Evolutionary conservation across 2,329 filamentous ascomycete species (phyloP), one percentile per base, ranked within the genome.

Genomic region (Fusarium verticillioides): DNA sequence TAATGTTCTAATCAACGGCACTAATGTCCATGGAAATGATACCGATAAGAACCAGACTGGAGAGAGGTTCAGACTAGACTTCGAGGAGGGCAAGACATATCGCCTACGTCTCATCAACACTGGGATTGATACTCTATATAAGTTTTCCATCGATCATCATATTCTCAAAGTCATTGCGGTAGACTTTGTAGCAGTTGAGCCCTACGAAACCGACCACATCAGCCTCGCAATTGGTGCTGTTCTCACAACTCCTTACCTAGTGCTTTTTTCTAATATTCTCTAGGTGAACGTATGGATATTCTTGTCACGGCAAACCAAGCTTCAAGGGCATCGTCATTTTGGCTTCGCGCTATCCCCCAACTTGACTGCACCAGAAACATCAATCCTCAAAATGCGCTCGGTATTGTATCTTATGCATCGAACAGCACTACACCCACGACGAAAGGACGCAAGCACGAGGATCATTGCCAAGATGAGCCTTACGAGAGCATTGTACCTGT

Each of bases 171-270:
- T 92, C 40, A 89, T 92, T 56, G 83, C 85, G 1, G 82, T 80
- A 15, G 90, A 91, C 73, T 82, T 91, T 19, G 86, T 92, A 0
- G 87, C 89, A 10, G 84, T 92, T 39, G 75, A 83, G 19, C 90
- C 90, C 1, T 92, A 87, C 70, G 80, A 80, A 2, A 85, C 88
- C 4, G 82, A 84, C 2, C 66, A 85, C n/a, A 79, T 91, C n/a
- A 85, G 81, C 30, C 81, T 91, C 16, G 85, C 82, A 36, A 84
- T 76, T 23, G 88, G 81, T 37, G 82, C 81, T 74, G 78, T 32
- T 18, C 19, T 42, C 26, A 28, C 34, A 15, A 6, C n/a, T 28
- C 10, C 26, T 37, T 23, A 21, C 37, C 23, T 11, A n/a, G 15
- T 7, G 16, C 47, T 34, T 28, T 36, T 15, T 32, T 26, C 61